Base-by-base conservation (phyloP, 148 eudicot genomes). In the Persicaria tinctoria region DNA sequence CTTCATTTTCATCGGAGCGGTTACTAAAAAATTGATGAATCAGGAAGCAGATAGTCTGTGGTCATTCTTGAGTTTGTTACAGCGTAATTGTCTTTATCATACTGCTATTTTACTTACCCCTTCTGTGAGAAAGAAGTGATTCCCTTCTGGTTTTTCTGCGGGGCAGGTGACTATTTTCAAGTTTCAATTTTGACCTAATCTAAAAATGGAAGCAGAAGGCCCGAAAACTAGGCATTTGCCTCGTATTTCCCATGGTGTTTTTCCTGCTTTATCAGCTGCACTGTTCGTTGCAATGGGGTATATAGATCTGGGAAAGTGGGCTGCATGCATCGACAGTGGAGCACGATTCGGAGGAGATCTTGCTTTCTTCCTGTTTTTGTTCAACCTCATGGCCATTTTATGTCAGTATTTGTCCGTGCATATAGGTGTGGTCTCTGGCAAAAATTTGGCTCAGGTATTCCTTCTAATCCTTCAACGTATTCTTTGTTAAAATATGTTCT, bases 251-350 rank as follows among this genome's bases (percentile, higher is more conserved):
- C 80, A 80, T 51, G 83, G 87, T 68, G 50, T 87, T 66, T 78
- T 89, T 78, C 86, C 89, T 60, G 87, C 92, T 64, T 55, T 79
- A 20, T 77, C 85, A 44, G 97, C 98, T 32, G 76, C 82, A 63
- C 82, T 95, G 68, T 77, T 89, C 27, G 76, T 95, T 77, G 85
- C 96, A 60, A 76, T 90, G 11, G 86, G 91, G 70, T 92, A 87
- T 81, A 80, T 92, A 50, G 97, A 95, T 82, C 97, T 97, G 38
- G 98, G 97, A 76, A 95, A 95, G 51, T 95, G 97, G 97, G 92
- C 86, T 72, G 84, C 92, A 76, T 80, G 84, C 73, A 82, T 90
- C 8, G 98, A 95, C 66, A 89, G 89, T 46, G 98, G 98, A 72
- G 93, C 97, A 47, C 96, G 87, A 49, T 88, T 89, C 79, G 98